phyloP scores from a whole-genome alignment of 2,329 filamentous ascomycete genomes.

The Beauveria bassiana region DNA sequence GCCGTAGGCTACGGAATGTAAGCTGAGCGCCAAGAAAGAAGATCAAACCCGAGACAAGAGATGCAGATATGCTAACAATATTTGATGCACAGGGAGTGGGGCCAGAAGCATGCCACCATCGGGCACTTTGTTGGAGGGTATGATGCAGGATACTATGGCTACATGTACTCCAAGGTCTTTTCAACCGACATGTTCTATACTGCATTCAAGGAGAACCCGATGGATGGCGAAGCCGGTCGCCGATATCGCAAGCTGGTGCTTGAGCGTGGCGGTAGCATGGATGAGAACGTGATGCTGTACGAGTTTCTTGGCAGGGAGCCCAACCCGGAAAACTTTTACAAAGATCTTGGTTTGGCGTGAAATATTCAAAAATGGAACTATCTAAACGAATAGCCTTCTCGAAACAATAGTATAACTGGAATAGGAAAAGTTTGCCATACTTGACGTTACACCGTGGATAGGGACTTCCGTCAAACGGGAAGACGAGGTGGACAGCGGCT shows the following conservation, averaged over 20 bases:
- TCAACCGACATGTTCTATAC: constrained; percentile 80
- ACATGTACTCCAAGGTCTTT: constrained; percentile 70
- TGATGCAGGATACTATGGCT: constrained; percentile 77
- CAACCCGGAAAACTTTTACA: constrained; percentile 71
- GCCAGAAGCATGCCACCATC: constrained; percentile 71
- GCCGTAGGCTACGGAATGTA: constrained; percentile 49
- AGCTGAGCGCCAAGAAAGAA: constrained; percentile 18
- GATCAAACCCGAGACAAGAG: not conserved
- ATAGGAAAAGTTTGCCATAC: not conserved
- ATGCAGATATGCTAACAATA: constrained; percentile 20
- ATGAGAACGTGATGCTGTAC: constrained; percentile 73
- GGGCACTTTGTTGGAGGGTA: constrained; percentile 79
- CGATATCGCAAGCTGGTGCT: constrained; percentile 72
- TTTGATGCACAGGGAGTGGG: constrained; percentile 48
- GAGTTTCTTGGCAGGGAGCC: constrained; percentile 73
- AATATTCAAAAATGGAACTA: not conserved
- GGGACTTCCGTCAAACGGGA: not conserved
- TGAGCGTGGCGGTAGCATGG: constrained; percentile 68
- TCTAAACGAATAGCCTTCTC: not conserved
- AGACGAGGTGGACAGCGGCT: too few species aligned
- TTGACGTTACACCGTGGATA: not conserved
- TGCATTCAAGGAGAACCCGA: constrained; percentile 70
- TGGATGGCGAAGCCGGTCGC: constrained; percentile 66
- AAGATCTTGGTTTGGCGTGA: constrained; percentile 53
- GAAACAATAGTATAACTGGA: not conserved